Base-by-base conservation (phyloP, 2,329 filamentous ascomycete genomes). In the Epichloe bromicola region DNA sequence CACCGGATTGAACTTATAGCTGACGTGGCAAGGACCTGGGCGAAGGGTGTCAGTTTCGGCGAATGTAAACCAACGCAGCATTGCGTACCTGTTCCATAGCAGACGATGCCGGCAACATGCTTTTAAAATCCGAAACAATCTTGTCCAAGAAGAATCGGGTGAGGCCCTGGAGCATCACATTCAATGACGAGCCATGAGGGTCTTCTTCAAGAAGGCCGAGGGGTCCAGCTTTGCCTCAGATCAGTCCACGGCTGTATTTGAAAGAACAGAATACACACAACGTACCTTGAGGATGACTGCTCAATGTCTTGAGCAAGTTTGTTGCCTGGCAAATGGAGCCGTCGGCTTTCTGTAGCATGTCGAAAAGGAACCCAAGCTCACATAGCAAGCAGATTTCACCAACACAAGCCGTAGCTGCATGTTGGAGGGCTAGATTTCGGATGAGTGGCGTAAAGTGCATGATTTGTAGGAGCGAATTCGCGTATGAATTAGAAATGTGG, bases 261-360 rank as follows among this genome's bases (percentile, higher is more conserved):
- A 4, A 33, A 19, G 15, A 39, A 23, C 6, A 3, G 4, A 30
- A 19, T 10, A 36, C 5, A 33, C 23, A 23, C 15, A 8, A 15
- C 70, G 51, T 67, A 76, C 82, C 83, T 71, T 90, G 86, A 2
- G 87, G 83, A 55, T 89, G 84, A 56, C 83, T 85, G 63, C 87
- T 90, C 52, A 98, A 83, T 0, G 89, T 87, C 65, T 93, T 95
- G 34, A 97, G 72, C 55, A 98, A 78, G 62, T 98, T 98, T 0
- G 91, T 95, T 14, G 93, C 93, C 64, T 98, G 93, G 58, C 93
- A 98, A 53, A 94, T 95, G 51, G 90, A 85, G 0, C 90, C 91
- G 55, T 86, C 85, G 2, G 93, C 93, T 65, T 97, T 98, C 60
- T 97, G 86, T 23, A 98, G 76, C 93, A 98, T 98, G 63, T 98